Evolutionary conservation across 441 rosid species (phyloP).

Genomic region (Pelargonium myrrhifolium): DNA sequence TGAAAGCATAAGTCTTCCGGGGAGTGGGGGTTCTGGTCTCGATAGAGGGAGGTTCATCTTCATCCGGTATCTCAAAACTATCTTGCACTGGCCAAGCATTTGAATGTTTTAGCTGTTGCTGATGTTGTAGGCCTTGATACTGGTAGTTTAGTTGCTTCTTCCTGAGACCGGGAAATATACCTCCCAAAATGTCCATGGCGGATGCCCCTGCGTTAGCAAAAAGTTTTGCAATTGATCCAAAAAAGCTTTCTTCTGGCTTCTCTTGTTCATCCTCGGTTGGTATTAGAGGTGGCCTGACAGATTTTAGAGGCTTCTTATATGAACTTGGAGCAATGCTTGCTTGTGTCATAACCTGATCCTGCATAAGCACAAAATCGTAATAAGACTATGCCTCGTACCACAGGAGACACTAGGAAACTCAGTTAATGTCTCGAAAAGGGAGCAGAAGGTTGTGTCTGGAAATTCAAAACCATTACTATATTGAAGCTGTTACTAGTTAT

Average conservation of each 20-base stretch:
- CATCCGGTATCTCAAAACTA: slow-evolving; percentile 81
- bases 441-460: background rate
- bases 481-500: background rate
- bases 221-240: slow-evolving; percentile 56
- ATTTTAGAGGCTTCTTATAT: slow-evolving; percentile 49
- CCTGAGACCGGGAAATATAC: slow-evolving; percentile 52
- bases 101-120: slow-evolving; percentile 31
- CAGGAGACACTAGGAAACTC: slow-evolving; percentile 5
- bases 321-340: slow-evolving; percentile 23
- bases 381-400: background rate
- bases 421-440: background rate
- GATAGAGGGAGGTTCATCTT: slow-evolving; percentile 77
- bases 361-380: slow-evolving; percentile 19
- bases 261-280: slow-evolving; percentile 56
- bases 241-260: slow-evolving; percentile 68
- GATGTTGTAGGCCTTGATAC: slow-evolving; percentile 27
- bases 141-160: slow-evolving; percentile 39
- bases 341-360: slow-evolving; percentile 41
- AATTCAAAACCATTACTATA: background rate
- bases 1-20: slow-evolving; percentile 74
- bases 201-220: slow-evolving; percentile 43
- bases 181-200: slow-evolving; percentile 51
- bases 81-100: slow-evolving; percentile 80
- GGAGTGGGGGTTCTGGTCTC: slow-evolving; percentile 82
- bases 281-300: slow-evolving; percentile 70